phyloP scores from a whole-genome alignment of 805 yeast species.

The Wickerhamomyces canadensis region DNA sequence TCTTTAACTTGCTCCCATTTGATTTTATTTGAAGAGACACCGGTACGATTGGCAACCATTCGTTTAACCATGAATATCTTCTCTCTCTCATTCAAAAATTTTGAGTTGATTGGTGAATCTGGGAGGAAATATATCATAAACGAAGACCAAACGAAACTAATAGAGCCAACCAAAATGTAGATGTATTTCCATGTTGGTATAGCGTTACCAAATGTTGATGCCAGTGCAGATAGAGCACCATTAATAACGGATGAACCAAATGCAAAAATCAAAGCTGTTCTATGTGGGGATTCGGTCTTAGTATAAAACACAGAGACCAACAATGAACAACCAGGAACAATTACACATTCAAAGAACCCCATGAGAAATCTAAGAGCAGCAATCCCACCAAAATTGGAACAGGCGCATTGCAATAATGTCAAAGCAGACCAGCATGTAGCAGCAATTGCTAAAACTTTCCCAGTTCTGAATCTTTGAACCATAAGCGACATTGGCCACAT shows the following conservation, averaged over 20 bases:
- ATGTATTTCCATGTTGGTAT: constrained; percentile 44
- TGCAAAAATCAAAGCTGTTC: constrained; percentile 41
- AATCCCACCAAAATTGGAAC: constrained; percentile 34
- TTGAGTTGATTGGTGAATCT: constrained; percentile 39
- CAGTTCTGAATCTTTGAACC: constrained; percentile 21
- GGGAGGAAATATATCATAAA: constrained; percentile 36
- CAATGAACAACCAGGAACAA: constrained; percentile 35
- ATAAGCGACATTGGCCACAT: constrained; percentile 31
- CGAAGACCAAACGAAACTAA: constrained; percentile 33
- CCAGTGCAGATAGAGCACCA: constrained; percentile 38
- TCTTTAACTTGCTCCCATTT: constrained; percentile 39
- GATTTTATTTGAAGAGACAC: constrained; percentile 34
- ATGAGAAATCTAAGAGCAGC: constrained; percentile 38
- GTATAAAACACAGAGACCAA: constrained; percentile 37
- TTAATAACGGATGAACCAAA: constrained; percentile 26
- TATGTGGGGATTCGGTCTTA: constrained; percentile 32
- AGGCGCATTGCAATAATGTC: constrained; percentile 25
- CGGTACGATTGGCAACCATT: constrained; percentile 37
- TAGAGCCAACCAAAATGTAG: constrained; percentile 43
- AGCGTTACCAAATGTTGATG: constrained; percentile 29
- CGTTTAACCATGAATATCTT: constrained; percentile 38
- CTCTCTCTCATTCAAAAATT: constrained; percentile 36
- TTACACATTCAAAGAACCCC: constrained; percentile 38
- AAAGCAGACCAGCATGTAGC: constrained; percentile 20
- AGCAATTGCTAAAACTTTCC: constrained; percentile 18